These are phyloP conservation scores for Trametopsis cervina DNA, from an alignment of 768 basidiomycete species.

Conservation along the genomic window DNA sequence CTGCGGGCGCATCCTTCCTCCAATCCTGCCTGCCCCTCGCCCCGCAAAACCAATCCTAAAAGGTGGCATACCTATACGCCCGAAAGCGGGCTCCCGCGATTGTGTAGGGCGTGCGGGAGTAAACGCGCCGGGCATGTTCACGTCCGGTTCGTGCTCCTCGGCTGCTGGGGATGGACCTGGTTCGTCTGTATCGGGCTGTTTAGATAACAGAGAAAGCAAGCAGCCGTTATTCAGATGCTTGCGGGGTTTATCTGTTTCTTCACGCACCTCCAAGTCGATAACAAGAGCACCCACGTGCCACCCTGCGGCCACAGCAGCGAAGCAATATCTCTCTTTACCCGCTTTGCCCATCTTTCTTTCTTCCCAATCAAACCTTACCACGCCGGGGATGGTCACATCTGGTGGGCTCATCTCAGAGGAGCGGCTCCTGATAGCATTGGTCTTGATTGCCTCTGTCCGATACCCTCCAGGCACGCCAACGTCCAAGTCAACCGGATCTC, in stretches of 20 bases:
- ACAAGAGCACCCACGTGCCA: slow-evolving; percentile 93
- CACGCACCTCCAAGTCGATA: slow-evolving; percentile 74
- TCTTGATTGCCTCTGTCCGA: background rate
- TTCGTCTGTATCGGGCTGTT: slow-evolving; percentile 27
- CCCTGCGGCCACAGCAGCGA: slow-evolving; percentile 74
- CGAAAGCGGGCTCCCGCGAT: slow-evolving; percentile 11
- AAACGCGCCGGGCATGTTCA: slow-evolving; percentile 27
- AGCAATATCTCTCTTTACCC: slow-evolving; percentile 59
- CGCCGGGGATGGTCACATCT: slow-evolving; percentile 50
- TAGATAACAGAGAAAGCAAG: no score
- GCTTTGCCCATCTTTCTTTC: slow-evolving; percentile 25
- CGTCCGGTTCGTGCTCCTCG: slow-evolving; percentile 3
- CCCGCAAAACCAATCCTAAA: slow-evolving; percentile 59
- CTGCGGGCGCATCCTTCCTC: no score
- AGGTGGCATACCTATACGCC: slow-evolving; percentile 18
- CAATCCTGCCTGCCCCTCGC: slow-evolving; percentile 38
- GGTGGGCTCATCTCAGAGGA: slow-evolving; percentile 29
- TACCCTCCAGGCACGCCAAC: slow-evolving; percentile 59
- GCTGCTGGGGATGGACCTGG: slow-evolving; percentile 12
- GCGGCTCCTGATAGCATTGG: slow-evolving; percentile 15
- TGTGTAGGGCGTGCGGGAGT: slow-evolving; percentile 8
- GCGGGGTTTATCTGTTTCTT: no score
- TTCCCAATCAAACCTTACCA: slow-evolving; percentile 66
- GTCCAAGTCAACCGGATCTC: slow-evolving; percentile 54
- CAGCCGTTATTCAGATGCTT: no score